Evolutionary conservation across 495 filamentous ascomycete species (phyloP), one percentile per base, ranked within the genome.

Genomic region (Bryoglossum gracile): DNA sequence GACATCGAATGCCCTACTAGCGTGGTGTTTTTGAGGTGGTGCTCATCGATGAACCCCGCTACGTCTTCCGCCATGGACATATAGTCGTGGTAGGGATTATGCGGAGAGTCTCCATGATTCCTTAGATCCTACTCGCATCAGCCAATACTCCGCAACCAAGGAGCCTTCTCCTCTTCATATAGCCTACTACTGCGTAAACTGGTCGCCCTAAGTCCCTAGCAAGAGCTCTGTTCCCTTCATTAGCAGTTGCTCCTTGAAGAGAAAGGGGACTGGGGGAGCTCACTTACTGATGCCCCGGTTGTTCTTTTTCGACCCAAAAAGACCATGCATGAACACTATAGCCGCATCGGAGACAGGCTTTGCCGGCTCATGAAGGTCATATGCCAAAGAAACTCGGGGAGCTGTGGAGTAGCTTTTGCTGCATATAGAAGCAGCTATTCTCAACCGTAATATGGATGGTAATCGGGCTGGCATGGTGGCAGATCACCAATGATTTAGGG

Each of bases 1-100:
- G 69, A 90, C 91, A 98, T 98, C 1, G 90, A 95, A 68, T 98
- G 92, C 0, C 92, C 92, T 57, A 98, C 89, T 4, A 98, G 67
- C 0, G 86, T 86, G 2, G 79, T 69, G 22, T 83, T 69, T 28
- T 75, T 69, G 24, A 97, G 72, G 2, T 73, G 73, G 64, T 94
- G 85, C 43, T 86, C 65, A 1, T 75, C 53, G 46, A 98, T 84
- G 65, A 98, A 97, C 48, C 78, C 70, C 43, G 81, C 79, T 6
- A 96, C 80, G 58, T 98, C 92, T 45, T 84, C 82, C 3, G 91
- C 88, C 81, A 97, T 92, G 38, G 78, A 74, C 22, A 68, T 65
- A 66, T 97, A 98, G 69, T 89, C 83, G 61, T 98, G 92, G 8
- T 70, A 71, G 11, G 68, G 68, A 51, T 81, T 64, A 63, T 96